A percentile compares a stretch with the other conserved stretches of the same genome.
These are phyloP conservation scores for Fusarium hostae DNA, from an alignment of 2,329 filamentous ascomycete genomes.

Conservation along the genomic window DNA sequence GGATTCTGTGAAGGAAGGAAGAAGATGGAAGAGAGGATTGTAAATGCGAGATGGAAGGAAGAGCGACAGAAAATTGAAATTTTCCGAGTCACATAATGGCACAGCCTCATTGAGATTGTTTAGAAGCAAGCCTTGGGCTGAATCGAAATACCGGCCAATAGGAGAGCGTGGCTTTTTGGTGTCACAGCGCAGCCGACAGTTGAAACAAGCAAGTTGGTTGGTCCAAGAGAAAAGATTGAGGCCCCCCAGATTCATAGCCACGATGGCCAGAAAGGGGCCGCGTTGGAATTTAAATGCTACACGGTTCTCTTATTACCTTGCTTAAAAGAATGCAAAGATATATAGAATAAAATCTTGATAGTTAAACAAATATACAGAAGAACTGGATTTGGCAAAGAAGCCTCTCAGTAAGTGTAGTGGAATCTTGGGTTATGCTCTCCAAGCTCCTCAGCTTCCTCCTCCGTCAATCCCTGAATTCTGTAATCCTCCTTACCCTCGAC, in stretches of 20 bases:
- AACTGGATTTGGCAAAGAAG: accelerated
- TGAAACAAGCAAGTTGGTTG: neutral
- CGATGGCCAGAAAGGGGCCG: too few species aligned
- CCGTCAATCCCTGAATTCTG: slow-evolving; percentile 42
- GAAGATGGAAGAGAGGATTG: neutral
- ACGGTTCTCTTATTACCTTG: too few species aligned
- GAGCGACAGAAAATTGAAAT: neutral
- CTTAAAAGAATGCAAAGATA: too few species aligned
- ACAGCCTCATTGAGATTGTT: neutral
- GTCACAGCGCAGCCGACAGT: neutral
- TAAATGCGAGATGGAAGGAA: neutral
- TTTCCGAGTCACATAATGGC: too few species aligned
- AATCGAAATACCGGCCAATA: neutral
- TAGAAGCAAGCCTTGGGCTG: neutral
- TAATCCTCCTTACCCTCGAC: slow-evolving; percentile 44
- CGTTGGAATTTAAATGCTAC: too few species aligned
- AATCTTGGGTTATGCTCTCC: slow-evolving; percentile 48
- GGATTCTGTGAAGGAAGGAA: too few species aligned
- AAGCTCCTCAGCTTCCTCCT: slow-evolving; percentile 47
- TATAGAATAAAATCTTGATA: neutral
- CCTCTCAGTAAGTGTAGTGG: slow-evolving; percentile 45
- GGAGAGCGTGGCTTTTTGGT: neutral
- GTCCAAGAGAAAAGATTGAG: neutral
- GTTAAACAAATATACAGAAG: too few species aligned
- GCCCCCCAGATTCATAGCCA: neutral